Conservation (phyloP, 2,329 filamentous ascomycete genomes). For the Cercospora nicotianae region DNA sequence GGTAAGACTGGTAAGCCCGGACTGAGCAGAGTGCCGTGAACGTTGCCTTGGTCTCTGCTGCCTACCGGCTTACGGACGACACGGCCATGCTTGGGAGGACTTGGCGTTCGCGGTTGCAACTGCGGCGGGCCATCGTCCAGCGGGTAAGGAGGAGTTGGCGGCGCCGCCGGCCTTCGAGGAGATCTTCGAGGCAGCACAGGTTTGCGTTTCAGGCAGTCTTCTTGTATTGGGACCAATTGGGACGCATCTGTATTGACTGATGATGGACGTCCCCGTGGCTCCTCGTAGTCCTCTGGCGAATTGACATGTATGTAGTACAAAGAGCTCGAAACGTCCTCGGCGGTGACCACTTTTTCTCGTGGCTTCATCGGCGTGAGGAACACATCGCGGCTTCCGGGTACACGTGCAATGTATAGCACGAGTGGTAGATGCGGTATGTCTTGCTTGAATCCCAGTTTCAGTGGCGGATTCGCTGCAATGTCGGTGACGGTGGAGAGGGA, state of each 20-base stretch:
- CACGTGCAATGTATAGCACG: constrained; percentile 86
- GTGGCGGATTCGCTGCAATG: constrained; percentile 82
- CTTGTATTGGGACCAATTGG: constrained; percentile 21
- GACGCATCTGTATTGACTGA: constrained; percentile 29
- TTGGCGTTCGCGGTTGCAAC: constrained; percentile 1
- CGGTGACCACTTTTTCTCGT: constrained; percentile 81
- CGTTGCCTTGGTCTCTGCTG: neutral
- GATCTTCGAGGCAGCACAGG: constrained; percentile 25
- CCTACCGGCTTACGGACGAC: constrained; percentile 32
- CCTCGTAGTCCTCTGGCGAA: constrained; percentile 55
- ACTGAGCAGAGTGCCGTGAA: neutral
- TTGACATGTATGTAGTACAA: constrained; percentile 90
- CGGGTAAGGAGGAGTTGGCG: constrained; percentile 27
- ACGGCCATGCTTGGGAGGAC: constrained; percentile 18
- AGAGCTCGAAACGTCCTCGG: constrained; percentile 79
- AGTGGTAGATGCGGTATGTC: constrained; percentile 69
- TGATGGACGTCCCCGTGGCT: constrained; percentile 33
- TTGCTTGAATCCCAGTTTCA: constrained; percentile 76
- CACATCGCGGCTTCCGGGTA: constrained; percentile 88
- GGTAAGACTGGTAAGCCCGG: constrained; percentile 28
- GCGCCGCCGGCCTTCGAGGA: constrained; percentile 20
- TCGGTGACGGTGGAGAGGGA: constrained; percentile 78
- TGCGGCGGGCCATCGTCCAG: constrained; percentile 18
- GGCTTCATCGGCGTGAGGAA: constrained; percentile 92
- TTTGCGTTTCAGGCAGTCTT: constrained; percentile 23